Conservation (phyloP, 768 basidiomycete genomes). For the Termitomyces sp. region DNA sequence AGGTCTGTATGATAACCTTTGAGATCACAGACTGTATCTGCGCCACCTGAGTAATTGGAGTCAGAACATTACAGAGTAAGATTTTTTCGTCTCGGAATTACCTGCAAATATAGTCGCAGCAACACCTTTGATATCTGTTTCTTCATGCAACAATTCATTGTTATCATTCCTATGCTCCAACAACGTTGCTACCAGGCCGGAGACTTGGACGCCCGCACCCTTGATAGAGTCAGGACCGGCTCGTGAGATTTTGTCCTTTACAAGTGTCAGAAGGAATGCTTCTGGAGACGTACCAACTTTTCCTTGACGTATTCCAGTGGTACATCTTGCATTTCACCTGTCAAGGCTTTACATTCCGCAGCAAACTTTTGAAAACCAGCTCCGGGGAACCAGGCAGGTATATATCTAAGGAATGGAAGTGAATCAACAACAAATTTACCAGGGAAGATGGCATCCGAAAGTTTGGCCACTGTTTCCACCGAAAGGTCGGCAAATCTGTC, state of each 20-base stretch:
- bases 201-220: slow-evolving; percentile 3
- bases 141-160: background rate
- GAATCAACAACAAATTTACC: slow-evolving; percentile 21
- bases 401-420: slow-evolving; percentile 24
- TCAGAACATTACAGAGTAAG: background rate
- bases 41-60: background rate
- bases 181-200: slow-evolving; percentile 7
- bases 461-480: slow-evolving; percentile 12
- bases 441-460: slow-evolving; percentile 12
- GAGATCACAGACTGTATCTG: slow-evolving; percentile 12
- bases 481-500: slow-evolving; percentile 19
- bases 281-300: slow-evolving; percentile 7
- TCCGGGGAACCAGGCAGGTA: slow-evolving; percentile 33
- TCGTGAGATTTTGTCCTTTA: background rate
- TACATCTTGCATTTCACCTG: slow-evolving; percentile 11
- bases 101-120: slow-evolving; percentile 13
- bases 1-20: background rate
- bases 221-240: too few relatives aligned
- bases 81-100: background rate
- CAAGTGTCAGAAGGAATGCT: background rate
- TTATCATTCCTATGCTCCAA: background rate
- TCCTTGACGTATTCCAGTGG: slow-evolving; percentile 12
- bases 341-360: slow-evolving; percentile 1
- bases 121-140: slow-evolving; percentile 9
- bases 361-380: slow-evolving; percentile 19